These are phyloP conservation scores for Juncus inflexus DNA, from an alignment of 176 grass and related monocot species.

Conservation along the genomic window DNA sequence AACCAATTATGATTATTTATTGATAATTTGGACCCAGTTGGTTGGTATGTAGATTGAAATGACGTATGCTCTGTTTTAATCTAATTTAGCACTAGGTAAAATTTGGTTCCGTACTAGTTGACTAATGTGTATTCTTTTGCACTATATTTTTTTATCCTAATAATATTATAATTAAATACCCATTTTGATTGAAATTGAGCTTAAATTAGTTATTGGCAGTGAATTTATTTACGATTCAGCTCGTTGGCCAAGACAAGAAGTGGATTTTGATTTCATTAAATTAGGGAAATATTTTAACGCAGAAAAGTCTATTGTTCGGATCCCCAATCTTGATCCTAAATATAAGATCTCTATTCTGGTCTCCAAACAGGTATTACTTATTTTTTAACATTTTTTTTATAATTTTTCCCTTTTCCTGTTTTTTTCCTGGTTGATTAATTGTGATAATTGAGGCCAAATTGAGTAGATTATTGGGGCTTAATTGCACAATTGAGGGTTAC, in stretches of 20 bases:
- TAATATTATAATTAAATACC: no score
- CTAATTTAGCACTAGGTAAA: no score
- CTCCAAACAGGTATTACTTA: conserved; percentile 57
- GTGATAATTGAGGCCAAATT: background rate
- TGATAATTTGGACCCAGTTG: no score
- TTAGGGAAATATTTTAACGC: conserved; percentile 55
- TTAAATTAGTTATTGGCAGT: conserved; percentile 36
- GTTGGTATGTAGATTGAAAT: no score
- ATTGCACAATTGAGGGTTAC: background rate
- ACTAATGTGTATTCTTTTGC: no score
- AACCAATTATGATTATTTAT: no score
- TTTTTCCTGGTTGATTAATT: background rate
- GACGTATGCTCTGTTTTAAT: no score
- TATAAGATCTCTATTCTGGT: conserved; percentile 84
- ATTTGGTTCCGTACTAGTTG: no score
- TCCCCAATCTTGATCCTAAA: conserved; percentile 72
- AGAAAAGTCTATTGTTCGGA: conserved; percentile 45
- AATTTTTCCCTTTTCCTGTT: background rate
- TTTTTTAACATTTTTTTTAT: background rate
- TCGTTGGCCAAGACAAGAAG: conserved; percentile 52
- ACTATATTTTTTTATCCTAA: no score
- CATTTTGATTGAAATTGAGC: conserved; percentile 8
- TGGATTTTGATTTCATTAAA: conserved; percentile 53
- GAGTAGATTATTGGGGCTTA: background rate
- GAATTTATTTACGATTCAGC: conserved; percentile 62